Evolutionary conservation across 768 basidiomycete species (phyloP).

Genomic region (Suillus sp.): DNA sequence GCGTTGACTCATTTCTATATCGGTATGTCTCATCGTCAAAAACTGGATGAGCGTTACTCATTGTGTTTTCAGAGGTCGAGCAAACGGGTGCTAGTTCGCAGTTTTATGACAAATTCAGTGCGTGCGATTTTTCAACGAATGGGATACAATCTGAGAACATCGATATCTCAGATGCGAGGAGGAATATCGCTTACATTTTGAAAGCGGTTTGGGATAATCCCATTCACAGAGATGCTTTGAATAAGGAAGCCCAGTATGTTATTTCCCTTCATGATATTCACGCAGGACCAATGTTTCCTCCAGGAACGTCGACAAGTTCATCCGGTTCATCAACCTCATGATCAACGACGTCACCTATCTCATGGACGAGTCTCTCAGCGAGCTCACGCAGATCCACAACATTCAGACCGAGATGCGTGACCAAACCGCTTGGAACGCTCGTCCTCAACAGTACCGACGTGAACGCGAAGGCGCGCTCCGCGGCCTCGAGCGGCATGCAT

Average conservation of each 20-base stretch:
- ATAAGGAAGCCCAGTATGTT: constrained; percentile 71
- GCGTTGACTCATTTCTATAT: constrained; percentile 94
- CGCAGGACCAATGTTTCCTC: constrained; percentile 13
- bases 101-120: constrained; percentile 98
- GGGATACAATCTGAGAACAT: constrained; percentile 14
- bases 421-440: constrained; percentile 64
- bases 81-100: constrained; percentile 97
- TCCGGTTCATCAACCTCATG: constrained; percentile 95
- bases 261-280: not conserved
- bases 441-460: constrained; percentile 70
- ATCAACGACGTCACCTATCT: constrained; percentile 99
- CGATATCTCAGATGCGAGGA: constrained; percentile 55
- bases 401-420: constrained; percentile 88
- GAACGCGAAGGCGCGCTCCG: constrained; percentile 82
- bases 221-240: constrained; percentile 83
- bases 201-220: constrained; percentile 93
- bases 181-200: constrained; percentile 86
- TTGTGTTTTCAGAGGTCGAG: constrained; percentile 76
- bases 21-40: constrained; percentile 48
- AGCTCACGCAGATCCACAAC: constrained; percentile 84
- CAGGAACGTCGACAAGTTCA: constrained; percentile 90
- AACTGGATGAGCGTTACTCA: not conserved
- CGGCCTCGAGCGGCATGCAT: constrained; percentile 80
- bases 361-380: constrained; percentile 92
- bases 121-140: constrained; percentile 33